These are phyloP conservation scores for Asterochloris sp. DNA, from an alignment of 139 green algal species.

Conservation along the genomic window DNA sequence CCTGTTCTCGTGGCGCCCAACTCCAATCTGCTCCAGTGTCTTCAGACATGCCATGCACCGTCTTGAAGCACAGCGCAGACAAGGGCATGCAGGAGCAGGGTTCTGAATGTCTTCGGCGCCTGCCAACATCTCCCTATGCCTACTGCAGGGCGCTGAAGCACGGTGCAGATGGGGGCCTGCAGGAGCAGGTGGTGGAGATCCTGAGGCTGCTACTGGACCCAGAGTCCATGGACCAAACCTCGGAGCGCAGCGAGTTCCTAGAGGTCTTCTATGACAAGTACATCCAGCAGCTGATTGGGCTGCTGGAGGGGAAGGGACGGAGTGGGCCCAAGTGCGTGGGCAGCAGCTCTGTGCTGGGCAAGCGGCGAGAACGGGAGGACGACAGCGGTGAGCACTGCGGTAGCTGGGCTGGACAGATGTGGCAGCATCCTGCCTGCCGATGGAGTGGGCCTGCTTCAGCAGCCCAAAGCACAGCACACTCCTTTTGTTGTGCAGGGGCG, in stretches of 20 bases:
- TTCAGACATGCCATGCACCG: background rate
- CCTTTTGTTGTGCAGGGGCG: no score
- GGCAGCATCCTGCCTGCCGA: no score
- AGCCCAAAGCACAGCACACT: no score
- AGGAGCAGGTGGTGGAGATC: slow-evolving; percentile 81
- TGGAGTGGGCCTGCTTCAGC: no score
- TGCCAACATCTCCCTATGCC: background rate
- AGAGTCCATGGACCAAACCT: slow-evolving; percentile 63
- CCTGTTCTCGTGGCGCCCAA: no score
- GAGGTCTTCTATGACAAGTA: slow-evolving; percentile 94
- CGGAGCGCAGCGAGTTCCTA: slow-evolving; percentile 88
- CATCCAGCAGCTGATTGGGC: slow-evolving; percentile 58
- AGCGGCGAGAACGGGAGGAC: no score
- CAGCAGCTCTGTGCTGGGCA: slow-evolving; percentile 6
- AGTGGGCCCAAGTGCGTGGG: background rate
- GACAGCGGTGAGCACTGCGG: no score
- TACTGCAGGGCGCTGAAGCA: slow-evolving; percentile 40
- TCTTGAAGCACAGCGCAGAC: background rate
- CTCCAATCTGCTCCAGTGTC: background rate
- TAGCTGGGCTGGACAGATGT: no score
- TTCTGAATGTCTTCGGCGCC: background rate
- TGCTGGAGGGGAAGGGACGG: slow-evolving; percentile 13
- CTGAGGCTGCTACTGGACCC: slow-evolving; percentile 72
- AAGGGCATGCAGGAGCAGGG: background rate
- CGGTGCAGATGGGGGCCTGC: slow-evolving; percentile 58